Evolutionary conservation across 345 rosid species (phyloP).

Genomic region (Citrus unshiu): DNA sequence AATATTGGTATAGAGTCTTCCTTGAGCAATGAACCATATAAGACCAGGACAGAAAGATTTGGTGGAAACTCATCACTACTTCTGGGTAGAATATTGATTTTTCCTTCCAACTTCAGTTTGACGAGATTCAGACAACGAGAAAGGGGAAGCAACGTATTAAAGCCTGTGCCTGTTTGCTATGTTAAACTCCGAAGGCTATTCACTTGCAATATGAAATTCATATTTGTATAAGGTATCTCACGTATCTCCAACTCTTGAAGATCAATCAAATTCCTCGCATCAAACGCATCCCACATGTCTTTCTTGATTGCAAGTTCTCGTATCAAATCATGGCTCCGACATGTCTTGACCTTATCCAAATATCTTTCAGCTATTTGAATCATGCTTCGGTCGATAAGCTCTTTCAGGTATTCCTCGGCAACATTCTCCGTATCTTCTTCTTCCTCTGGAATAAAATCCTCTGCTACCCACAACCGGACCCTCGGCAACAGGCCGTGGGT

Average conservation of each 20-base stretch:
- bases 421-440: conserved; percentile 26
- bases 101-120: conserved; percentile 5
- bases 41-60: background rate
- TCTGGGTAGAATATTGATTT: background rate
- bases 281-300: background rate
- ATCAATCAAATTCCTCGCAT: background rate
- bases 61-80: background rate
- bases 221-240: background rate
- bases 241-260: background rate
- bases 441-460: conserved; percentile 18
- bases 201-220: background rate
- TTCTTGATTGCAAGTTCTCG: conserved; percentile 22
- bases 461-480: conserved; percentile 22
- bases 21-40: background rate
- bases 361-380: conserved; percentile 25
- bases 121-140: background rate
- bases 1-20: background rate
- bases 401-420: conserved; percentile 27
- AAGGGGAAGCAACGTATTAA: background rate
- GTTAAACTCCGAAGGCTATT: background rate
- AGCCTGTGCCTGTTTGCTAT: background rate
- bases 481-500: no score
- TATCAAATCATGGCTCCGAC: conserved; percentile 19
- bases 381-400: conserved; percentile 25
- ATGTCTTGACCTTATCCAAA: conserved; percentile 16